A percentile compares a stretch with the other conserved stretches of the same genome.
These are phyloP conservation scores for Paecilomyces niveus DNA, from an alignment of 2,329 filamentous ascomycete species.

Conservation along the genomic window DNA sequence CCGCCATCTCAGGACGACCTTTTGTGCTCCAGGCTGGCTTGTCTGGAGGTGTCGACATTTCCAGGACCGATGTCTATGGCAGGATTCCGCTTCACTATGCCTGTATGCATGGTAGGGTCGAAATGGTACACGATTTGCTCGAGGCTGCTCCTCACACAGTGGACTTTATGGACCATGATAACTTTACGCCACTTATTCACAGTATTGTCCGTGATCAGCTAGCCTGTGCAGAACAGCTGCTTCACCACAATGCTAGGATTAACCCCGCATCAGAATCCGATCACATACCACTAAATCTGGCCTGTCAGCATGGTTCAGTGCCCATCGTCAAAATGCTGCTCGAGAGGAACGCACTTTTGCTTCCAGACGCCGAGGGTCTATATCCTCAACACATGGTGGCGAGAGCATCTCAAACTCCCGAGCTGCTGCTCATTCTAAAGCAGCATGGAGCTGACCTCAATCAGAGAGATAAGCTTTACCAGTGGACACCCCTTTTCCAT, in stretches of 20 bases:
- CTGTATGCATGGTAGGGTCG: constrained; percentile 83
- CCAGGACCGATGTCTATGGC: constrained; percentile 84
- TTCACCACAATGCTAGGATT: constrained; percentile 72
- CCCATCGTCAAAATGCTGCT: constrained; percentile 80
- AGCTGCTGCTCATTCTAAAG: constrained; percentile 72
- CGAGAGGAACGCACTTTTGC: constrained; percentile 68
- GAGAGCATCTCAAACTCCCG: constrained; percentile 73
- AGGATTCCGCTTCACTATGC: constrained; percentile 91
- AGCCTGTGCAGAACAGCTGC: constrained; percentile 69
- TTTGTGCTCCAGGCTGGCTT: constrained; percentile 72
- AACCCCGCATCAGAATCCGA: constrained; percentile 81
- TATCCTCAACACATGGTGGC: constrained; percentile 97
- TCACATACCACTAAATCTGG: constrained; percentile 88
- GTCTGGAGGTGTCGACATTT: constrained; percentile 66
- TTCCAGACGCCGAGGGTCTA: constrained; percentile 92
- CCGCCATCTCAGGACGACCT: constrained; percentile 83
- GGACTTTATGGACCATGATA: constrained; percentile 87
- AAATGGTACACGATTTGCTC: constrained; percentile 71
- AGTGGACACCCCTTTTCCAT: constrained; percentile 95
- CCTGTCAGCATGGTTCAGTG: constrained; percentile 85
- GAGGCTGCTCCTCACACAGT: constrained; percentile 66
- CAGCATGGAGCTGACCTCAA: constrained; percentile 83
- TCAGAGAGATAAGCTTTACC: constrained; percentile 90
- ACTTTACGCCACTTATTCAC: constrained; percentile 93
- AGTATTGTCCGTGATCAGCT: constrained; percentile 84